Base-by-base conservation (phyloP, 805 yeast species). In the Metahyphopichia silvanorum region DNA sequence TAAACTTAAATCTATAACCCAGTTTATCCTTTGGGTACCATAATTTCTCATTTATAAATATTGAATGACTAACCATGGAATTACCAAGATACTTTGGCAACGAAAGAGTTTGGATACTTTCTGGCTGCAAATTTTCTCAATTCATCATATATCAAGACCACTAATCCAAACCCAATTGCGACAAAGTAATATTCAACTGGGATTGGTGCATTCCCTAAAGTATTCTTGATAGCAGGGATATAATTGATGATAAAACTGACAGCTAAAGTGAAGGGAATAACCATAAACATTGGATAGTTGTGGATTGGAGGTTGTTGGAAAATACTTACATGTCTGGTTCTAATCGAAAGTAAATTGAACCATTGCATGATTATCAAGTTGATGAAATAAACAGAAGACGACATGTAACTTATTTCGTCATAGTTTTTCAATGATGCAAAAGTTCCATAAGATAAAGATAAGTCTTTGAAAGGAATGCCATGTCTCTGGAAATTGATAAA, bases 281-380 rank as follows among this genome's bases (percentile, higher is more conserved):
- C 63, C 16, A 60, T 39, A 30, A 68, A 53, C 20, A 63, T 38
- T 16, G 52, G 47, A 49, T 52, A 54, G 46, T 63, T 58, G 11
- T 46, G 34, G 34, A 60, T 28, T 9, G 75, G 72, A 8, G 55
- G 51, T 20, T 60, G 69, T 37, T 66, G 71, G 50, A 70, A 63
- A 15, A 69, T 35, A 35, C 70, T 60, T 37, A 64, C 49, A 29
- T 55, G 50, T 38, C 75, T 55, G 0, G 71, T 64, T 49, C 78
- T 58, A 25, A 65, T 57, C 2, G 68, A 53, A 42, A 71, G 36
- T 39, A 69, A 47, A 39, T 71, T 70, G 53, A 69, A 69, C 43
- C 62, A 56, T 43, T 72, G 77, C 60, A 71, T 47, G 24, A 71
- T 58, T 5, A 72, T 74, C 56, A 72, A 52, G 29, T 67, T 69